These are phyloP conservation scores for Persicaria maculosa DNA, from an alignment of 148 eudicot genomes.

Conservation along the genomic window DNA sequence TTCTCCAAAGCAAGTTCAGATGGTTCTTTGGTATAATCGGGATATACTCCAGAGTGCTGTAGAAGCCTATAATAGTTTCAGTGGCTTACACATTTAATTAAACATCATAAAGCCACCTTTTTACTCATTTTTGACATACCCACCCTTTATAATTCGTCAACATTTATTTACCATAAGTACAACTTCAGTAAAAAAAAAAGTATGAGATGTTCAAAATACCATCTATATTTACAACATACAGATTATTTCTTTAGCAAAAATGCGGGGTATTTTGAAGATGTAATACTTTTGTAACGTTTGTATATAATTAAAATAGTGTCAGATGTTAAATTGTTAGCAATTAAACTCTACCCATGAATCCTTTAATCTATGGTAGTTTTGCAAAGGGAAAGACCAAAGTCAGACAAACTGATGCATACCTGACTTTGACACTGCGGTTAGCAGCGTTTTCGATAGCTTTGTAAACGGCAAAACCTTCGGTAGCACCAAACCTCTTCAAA, in stretches of 20 bases:
- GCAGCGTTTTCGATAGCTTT: slow-evolving; percentile 69
- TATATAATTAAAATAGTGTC: too few species aligned
- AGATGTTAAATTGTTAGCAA: too few species aligned
- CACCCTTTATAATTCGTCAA: background rate
- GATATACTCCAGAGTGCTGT: slow-evolving; percentile 92
- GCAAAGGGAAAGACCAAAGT: background rate
- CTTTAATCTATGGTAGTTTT: background rate
- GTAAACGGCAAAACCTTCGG: slow-evolving; percentile 57
- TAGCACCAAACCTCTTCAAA: slow-evolving; percentile 68
- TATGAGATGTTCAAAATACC: too few species aligned
- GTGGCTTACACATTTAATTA: background rate
- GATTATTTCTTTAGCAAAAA: too few species aligned
- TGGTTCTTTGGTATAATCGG: slow-evolving; percentile 71
- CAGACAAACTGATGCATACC: slow-evolving; percentile 29
- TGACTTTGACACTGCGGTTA: slow-evolving; percentile 55
- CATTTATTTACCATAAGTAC: too few species aligned
- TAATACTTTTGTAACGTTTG: too few species aligned
- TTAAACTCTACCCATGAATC: too few species aligned
- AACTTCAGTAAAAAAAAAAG: too few species aligned
- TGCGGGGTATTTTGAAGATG: too few species aligned
- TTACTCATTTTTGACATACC: background rate
- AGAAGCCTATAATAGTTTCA: slow-evolving; percentile 46
- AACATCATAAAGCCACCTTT: background rate
- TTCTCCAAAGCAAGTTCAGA: slow-evolving; percentile 62
- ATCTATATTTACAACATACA: background rate